Conservation (phyloP, 2,329 filamentous ascomycete genomes). For the Lasiodiplodia gonubiensis region DNA sequence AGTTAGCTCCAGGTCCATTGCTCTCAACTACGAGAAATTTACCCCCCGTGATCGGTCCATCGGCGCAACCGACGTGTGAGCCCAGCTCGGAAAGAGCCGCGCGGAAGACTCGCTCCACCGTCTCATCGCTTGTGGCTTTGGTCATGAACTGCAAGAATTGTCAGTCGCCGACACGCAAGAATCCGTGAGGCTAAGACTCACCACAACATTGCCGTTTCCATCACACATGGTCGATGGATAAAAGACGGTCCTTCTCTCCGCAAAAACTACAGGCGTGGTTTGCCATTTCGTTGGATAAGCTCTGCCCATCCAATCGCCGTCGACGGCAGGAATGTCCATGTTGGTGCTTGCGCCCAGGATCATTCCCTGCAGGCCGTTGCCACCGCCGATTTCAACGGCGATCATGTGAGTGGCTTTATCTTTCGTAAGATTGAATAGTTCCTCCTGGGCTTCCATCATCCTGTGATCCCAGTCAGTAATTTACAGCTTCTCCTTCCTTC, state of each 20-base stretch:
- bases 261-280: constrained; percentile 51
- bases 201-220: constrained; percentile 49
- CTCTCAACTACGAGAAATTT: not conserved
- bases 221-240: constrained; percentile 48
- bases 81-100: constrained; percentile 46
- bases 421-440: constrained; percentile 42
- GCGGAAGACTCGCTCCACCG: constrained; percentile 45
- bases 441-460: constrained; percentile 44
- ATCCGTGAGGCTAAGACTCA: not conserved
- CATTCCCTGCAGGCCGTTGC: constrained; percentile 41
- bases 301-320: constrained; percentile 57
- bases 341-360: constrained; percentile 46
- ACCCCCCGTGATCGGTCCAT: constrained; percentile 45
- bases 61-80: constrained; percentile 43
- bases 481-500: not conserved
- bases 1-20: constrained; percentile 11
- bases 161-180: not conserved
- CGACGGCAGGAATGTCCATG: constrained; percentile 51
- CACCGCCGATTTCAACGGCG: constrained; percentile 24
- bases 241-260: constrained; percentile 47
- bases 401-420: constrained; percentile 40
- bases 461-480: not conserved
- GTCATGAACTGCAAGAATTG: constrained; percentile 39
- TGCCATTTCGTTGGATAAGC: constrained; percentile 56
- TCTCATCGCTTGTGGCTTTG: constrained; percentile 44